Evolutionary conservation across 345 rosid species (phyloP), one percentile per base, ranked within the genome.

Genomic region (Barbarea vulgaris): DNA sequence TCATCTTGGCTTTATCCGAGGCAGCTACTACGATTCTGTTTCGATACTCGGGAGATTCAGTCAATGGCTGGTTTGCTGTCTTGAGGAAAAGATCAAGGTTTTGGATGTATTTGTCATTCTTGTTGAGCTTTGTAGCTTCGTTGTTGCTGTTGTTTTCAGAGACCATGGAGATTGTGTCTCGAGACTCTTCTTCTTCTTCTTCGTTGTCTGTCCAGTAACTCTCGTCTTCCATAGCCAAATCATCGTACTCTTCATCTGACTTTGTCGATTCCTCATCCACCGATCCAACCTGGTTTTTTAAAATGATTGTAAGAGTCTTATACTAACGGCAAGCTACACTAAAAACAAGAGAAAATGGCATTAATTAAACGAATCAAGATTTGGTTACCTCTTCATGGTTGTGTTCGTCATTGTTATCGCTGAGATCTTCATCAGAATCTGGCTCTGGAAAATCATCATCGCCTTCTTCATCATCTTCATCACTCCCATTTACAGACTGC

Each of bases 181-280:
- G 63, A 7, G 64, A 19, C 76, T 86, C 84, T n/a, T 83, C 85
- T 5, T 88, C 88, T 64, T 77, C 81, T 5, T 88, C 88, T 65
- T 78, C 81, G 3, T 77, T 81, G 11, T 86, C 97, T 1, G 91
- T 70, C 83, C 84, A 71, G 65, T 88, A 90, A 15, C 91, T 90
- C 68, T 81, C 83, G 76, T 96, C 98, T 70, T 69, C 83, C 98
- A 96, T 86, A 42, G 96, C 98, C 56, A 96, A 86, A 83, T 96
- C 99, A 54, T 89, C 96, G 9, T 93, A 96, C 82, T 96, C 97
- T 81, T 96, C 98, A 44, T 96, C 99, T 15, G 96, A 88, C 67
- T 89, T 93, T 13, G 97, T 88, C 1, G 93, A 92, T 77, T 87
- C 95, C 85, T 93, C 99, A 18, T 96, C 99, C 31, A 96, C 97